Conservation (phyloP, 768 basidiomycete genomes). For the Amanita thiersii region DNA sequence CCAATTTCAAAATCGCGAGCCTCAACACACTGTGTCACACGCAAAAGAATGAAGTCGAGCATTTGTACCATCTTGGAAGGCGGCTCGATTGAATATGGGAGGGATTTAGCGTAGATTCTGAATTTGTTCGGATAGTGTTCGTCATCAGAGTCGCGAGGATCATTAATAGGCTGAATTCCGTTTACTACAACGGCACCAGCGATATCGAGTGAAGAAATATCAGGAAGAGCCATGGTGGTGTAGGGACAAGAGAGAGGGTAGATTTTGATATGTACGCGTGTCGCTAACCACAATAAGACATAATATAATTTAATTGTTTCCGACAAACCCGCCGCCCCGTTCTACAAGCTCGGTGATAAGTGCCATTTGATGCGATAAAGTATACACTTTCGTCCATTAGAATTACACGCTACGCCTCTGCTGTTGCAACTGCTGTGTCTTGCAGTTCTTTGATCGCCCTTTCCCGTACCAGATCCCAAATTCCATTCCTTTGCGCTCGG, state of each 20-base stretch:
- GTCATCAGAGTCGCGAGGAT: constrained; percentile 20
- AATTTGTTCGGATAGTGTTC: constrained; percentile 52
- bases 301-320: too few species aligned
- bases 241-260: constrained; percentile 12
- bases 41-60: constrained; percentile 63
- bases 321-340: too few species aligned
- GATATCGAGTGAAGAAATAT: constrained; percentile 37
- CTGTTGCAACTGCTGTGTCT: constrained; percentile 42
- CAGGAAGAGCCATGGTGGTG: constrained; percentile 33
- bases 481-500: constrained; percentile 56
- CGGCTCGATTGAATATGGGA: constrained; percentile 76
- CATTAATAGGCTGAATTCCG: constrained; percentile 16
- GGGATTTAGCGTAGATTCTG: constrained; percentile 48
- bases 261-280: constrained; percentile 9
- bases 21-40: constrained; percentile 64
- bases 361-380: background rate
- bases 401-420: constrained; percentile 14
- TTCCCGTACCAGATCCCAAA: constrained; percentile 75
- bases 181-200: constrained; percentile 21
- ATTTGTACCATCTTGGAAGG: constrained; percentile 68
- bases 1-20: constrained; percentile 82
- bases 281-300: too few species aligned
- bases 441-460: constrained; percentile 70
- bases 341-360: too few species aligned
- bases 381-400: background rate